phyloP scores from a whole-genome alignment of 2,329 filamentous ascomycete species.

The Periconia macrospinosa region DNA sequence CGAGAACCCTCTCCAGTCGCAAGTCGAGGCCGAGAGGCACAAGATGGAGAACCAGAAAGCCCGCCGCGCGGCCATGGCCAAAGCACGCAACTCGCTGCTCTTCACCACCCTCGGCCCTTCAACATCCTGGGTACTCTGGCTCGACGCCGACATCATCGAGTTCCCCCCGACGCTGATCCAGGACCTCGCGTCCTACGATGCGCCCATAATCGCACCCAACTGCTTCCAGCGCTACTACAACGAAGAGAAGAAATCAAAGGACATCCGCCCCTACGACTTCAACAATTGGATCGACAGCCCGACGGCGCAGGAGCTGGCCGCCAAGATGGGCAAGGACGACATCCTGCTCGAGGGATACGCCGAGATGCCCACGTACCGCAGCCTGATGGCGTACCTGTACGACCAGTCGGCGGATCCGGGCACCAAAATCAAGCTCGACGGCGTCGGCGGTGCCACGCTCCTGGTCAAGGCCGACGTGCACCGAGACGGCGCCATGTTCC shows the following conservation, averaged over 20 bases:
- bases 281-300: conserved; percentile 96
- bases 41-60: conserved; percentile 88
- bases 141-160: conserved; percentile 91
- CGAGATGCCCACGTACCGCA: conserved; percentile 89
- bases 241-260: conserved; percentile 70
- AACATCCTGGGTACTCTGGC: conserved; percentile 96
- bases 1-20: conserved; percentile 76
- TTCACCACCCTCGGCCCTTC: conserved; percentile 91
- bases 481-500: conserved; percentile 97
- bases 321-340: conserved; percentile 85
- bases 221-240: conserved; percentile 82
- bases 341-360: conserved; percentile 91
- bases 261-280: conserved; percentile 88
- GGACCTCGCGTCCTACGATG: conserved; percentile 84
- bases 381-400: conserved; percentile 85
- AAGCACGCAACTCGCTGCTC: conserved; percentile 88
- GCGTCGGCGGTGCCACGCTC: conserved; percentile 89
- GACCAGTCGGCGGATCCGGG: conserved; percentile 54
- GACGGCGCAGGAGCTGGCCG: conserved; percentile 72
- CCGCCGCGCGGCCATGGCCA: conserved; percentile 85
- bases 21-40: conserved; percentile 86
- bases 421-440: conserved; percentile 76
- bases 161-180: conserved; percentile 84
- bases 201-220: conserved; percentile 91
- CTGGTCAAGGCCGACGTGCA: conserved; percentile 97